phyloP scores from a whole-genome alignment of 148 eudicot genomes.

The Fallopia convolvulus region DNA sequence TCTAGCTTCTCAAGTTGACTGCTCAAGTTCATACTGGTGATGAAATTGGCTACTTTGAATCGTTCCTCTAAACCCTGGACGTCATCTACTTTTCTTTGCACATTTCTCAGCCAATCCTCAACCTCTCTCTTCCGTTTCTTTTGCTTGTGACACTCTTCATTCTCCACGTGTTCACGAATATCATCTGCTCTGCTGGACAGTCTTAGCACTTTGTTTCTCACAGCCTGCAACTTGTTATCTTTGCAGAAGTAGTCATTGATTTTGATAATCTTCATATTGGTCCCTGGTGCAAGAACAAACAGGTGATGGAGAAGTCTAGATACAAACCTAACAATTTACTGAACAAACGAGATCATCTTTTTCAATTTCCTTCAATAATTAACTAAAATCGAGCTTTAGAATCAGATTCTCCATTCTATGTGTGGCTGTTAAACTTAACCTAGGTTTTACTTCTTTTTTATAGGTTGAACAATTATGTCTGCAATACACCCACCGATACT shows the following conservation, averaged over 20 bases:
- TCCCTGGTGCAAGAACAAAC: not conserved
- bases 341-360: not conserved
- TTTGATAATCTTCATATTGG: not conserved
- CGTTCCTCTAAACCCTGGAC: not conserved
- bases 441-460: not conserved
- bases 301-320: too few relatives aligned
- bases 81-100: not conserved
- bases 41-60: not conserved
- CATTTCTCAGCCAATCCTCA: not conserved
- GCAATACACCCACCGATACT: not conserved
- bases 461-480: not conserved
- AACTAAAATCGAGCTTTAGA: not conserved
- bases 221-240: conserved; percentile 2
- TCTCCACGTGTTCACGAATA: not conserved
- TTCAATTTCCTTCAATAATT: not conserved
- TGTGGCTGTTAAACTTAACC: not conserved
- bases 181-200: not conserved
- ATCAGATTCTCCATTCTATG: not conserved
- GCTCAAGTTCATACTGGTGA: not conserved
- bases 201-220: not conserved
- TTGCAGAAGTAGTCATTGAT: not conserved
- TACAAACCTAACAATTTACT: too few relatives aligned
- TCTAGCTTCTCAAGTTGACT: not conserved
- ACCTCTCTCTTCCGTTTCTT: conserved; percentile 7
- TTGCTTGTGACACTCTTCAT: not conserved